phyloP scores from a whole-genome alignment of 495 filamentous ascomycete species.

The Aspergillus haitiensis region DNA sequence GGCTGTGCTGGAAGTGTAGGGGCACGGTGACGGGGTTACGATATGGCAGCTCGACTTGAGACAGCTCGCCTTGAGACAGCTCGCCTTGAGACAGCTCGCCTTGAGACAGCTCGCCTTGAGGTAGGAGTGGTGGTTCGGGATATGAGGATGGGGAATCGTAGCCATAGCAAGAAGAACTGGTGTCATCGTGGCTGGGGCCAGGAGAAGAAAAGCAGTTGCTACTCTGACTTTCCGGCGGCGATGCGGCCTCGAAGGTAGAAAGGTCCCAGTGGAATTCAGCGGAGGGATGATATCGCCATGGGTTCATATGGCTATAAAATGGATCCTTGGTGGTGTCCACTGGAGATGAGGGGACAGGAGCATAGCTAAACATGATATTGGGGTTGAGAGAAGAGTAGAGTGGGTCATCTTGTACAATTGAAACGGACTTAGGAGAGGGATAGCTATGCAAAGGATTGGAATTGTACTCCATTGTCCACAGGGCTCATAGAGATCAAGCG shows the following conservation, averaged over 20 bases:
- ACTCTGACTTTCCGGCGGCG: conserved; percentile 15
- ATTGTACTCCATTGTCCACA: too few species aligned
- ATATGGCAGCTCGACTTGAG: conserved; percentile 6
- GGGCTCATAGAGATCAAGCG: not conserved
- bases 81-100: too few species aligned
- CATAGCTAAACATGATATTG: conserved; percentile 9
- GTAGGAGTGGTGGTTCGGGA: conserved; percentile 15
- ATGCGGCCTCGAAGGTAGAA: conserved; percentile 5
- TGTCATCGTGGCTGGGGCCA: conserved; percentile 26
- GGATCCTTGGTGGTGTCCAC: conserved; percentile 5
- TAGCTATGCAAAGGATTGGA: too few species aligned
- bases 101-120: too few species aligned
- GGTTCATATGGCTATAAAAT: not conserved
- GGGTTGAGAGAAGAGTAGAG: conserved; percentile 6
- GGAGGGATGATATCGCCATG: conserved; percentile 7
- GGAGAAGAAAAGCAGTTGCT: conserved; percentile 20
- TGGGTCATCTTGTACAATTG: conserved; percentile 14
- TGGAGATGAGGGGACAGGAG: conserved; percentile 12
- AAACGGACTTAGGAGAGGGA: not conserved
- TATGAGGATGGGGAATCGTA: conserved; percentile 25
- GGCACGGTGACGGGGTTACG: not conserved
- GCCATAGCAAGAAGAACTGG: conserved; percentile 19
- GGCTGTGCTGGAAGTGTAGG: not conserved
- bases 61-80: too few species aligned
- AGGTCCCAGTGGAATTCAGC: conserved; percentile 9